phyloP scores from a whole-genome alignment of 2,329 filamentous ascomycete genomes.

The Epichloe uncinata region DNA sequence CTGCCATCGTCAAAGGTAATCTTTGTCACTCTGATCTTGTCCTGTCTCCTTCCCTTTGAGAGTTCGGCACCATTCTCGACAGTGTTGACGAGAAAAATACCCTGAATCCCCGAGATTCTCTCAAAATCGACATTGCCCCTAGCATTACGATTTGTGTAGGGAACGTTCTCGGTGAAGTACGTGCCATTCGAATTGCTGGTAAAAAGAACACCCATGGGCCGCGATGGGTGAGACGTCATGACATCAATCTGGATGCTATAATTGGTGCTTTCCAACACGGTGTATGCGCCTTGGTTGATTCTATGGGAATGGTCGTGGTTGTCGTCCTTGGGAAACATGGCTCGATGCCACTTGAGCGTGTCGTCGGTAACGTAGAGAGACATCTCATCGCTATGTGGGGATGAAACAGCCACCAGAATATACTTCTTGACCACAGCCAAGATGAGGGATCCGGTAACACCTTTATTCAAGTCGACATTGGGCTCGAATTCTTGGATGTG shows the following conservation, averaged over 20 bases:
- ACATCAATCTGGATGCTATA: conserved; percentile 98
- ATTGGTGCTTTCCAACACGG: conserved; percentile 87
- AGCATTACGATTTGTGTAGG: conserved; percentile 77
- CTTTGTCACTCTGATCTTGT: conserved; percentile 60
- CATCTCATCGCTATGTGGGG: conserved; percentile 74
- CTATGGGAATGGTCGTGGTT: conserved; percentile 53
- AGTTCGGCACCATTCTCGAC: conserved; percentile 79
- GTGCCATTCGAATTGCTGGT: conserved; percentile 97
- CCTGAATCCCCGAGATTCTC: conserved; percentile 82
- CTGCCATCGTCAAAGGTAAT: conserved; percentile 96
- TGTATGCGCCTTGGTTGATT: conserved; percentile 76
- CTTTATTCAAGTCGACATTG: conserved; percentile 57
- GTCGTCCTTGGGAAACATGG: conserved; percentile 74
- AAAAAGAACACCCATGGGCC: conserved; percentile 75
- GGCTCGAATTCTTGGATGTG: conserved; percentile 57
- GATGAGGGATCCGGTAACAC: conserved; percentile 68
- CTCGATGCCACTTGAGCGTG: conserved; percentile 75
- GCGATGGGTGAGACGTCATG: conserved; percentile 51
- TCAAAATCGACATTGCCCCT: conserved; percentile 84
- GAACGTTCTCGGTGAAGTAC: conserved; percentile 83
- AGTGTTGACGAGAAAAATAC: conserved; percentile 78
- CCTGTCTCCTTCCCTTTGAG: conserved; percentile 30
- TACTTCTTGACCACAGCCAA: conserved; percentile 77
- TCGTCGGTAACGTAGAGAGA: conserved; percentile 83
- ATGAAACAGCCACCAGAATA: conserved; percentile 69